A percentile compares a stretch with the other conserved stretches of the same genome.
Conservation (phyloP, 306 rosid genomes). For the Quercus cerris region DNA sequence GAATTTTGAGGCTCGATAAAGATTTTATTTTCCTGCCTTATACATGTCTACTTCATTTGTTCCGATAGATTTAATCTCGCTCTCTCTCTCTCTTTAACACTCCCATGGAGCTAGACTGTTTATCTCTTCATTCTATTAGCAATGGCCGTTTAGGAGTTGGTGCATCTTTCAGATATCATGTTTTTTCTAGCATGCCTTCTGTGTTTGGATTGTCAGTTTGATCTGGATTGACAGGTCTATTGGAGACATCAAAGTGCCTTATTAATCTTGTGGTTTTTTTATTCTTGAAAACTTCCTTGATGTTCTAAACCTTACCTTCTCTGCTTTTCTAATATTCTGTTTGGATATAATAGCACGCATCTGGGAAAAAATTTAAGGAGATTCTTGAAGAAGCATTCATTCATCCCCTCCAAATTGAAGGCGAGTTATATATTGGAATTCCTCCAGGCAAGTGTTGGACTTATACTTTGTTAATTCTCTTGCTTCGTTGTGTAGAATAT, state of each 20-base stretch:
- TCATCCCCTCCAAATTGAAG: conserved; percentile 78
- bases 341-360: conserved; percentile 65
- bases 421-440: conserved; percentile 87
- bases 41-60: background rate
- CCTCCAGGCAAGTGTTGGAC: conserved; percentile 74
- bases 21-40: background rate
- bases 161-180: background rate
- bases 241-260: background rate
- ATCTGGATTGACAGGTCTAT: background rate
- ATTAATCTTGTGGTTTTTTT: background rate
- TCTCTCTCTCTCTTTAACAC: background rate
- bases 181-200: background rate
- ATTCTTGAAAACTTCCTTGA: background rate
- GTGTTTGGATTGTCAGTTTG: background rate
- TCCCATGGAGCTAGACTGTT: too few species aligned
- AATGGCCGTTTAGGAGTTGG: background rate
- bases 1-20: background rate
- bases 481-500: background rate
- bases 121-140: background rate
- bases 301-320: conserved; percentile 15
- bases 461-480: background rate
- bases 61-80: background rate
- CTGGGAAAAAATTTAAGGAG: conserved; percentile 87
- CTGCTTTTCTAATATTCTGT: conserved; percentile 31
- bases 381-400: conserved; percentile 91